A percentile compares a stretch with the other conserved stretches of the same genome.
Conservation (phyloP, 2,329 filamentous ascomycete species). For the Chaetomium olivaceum region DNA sequence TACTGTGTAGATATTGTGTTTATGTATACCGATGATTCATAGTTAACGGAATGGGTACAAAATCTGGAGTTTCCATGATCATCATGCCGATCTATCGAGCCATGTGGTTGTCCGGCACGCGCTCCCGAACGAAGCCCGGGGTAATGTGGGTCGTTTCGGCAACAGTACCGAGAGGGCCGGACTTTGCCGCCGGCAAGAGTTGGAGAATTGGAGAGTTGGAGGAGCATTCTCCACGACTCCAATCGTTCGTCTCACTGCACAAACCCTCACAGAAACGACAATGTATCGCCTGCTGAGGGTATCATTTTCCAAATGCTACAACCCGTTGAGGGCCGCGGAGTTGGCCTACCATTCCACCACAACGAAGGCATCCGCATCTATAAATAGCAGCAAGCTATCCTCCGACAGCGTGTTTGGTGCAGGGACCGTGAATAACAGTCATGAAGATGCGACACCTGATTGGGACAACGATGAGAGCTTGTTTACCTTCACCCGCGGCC, state of each 20-base stretch:
- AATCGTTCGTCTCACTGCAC: too few species aligned
- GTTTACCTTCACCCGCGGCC: slow-evolving; percentile 9
- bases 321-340: not conserved
- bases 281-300: not conserved
- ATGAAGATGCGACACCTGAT: not conserved
- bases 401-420: too few species aligned
- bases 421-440: too few species aligned
- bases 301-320: not conserved
- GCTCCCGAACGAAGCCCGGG: too few species aligned
- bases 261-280: not conserved
- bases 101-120: too few species aligned
- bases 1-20: slow-evolving; percentile 17
- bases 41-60: not conserved
- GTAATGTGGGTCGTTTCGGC: too few species aligned
- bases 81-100: not conserved
- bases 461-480: not conserved
- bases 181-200: too few species aligned
- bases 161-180: too few species aligned
- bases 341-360: not conserved
- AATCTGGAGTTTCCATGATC: not conserved
- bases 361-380: not conserved
- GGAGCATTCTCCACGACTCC: too few species aligned
- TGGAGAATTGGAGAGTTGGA: too few species aligned
- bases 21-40: slow-evolving; percentile 13
- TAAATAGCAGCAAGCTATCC: not conserved